Base-by-base conservation (phyloP, 257 asterid genomes). In the Solanum bulbocastanum region DNA sequence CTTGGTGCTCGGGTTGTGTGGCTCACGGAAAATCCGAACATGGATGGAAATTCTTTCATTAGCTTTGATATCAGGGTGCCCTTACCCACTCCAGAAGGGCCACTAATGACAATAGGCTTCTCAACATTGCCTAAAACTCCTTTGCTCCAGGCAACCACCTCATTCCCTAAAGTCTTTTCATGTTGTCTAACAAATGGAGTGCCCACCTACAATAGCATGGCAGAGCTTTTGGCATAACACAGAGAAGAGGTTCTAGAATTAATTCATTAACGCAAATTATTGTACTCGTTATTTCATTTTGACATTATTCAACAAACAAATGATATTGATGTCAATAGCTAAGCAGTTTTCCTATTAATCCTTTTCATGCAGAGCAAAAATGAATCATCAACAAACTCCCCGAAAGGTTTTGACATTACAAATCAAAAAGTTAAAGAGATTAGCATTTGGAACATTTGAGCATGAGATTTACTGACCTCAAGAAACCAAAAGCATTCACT, bases 81-180 rank as follows among this genome's bases (percentile, higher is more conserved):
- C 91, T 96, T 96, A n/a, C 99, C 99, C 37, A 97, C 99, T 60
- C 99, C 99, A 27, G 99, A 97, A 86, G 99, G 99, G 23, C 99
- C 99, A 39, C 98, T 97, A 46, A 97, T 93, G 87, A 97, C 95
- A 58, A 97, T 89, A 13, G 98, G 98, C 83, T 91, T 97, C 83
- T 91, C 95, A 60, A 93, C 90, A 85, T 95, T 89, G 22, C 98
- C 97, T 10, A 92, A 85, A 84, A 92, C 96, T 79, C 98, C 99
- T 92, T 91, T 96, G 91, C 99, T 96, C 99, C 99, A 96, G 62
- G 97, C 98, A 87, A 95, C 98, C 89, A 95, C 98, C 89, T 94
- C 95, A 32, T 90, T 82, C 81, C 93, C 98, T 87, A 92, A 85
- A 86, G 93, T 93, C 49, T 86, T 88, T 83, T 87, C 92, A 69